Base-by-base conservation (phyloP, 441 rosid genomes). In the Cnidoscolus chayamansa region DNA sequence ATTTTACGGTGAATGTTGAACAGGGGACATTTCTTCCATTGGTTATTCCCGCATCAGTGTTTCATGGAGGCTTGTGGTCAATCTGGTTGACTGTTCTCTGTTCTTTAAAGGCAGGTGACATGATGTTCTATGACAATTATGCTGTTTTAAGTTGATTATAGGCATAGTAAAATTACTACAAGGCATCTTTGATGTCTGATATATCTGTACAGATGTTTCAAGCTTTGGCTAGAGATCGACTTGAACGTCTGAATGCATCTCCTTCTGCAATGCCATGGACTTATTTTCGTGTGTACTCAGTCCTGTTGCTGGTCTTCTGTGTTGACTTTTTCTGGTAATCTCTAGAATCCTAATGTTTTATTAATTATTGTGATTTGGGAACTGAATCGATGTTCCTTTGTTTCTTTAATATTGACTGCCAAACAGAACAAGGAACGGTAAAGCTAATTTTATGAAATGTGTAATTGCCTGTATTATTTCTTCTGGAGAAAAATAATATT, bases 201-300 rank as follows among this genome's bases (percentile, higher is more conserved):
- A 53, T 72, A 5, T 55, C 10, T 50, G 69, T 68, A 54, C 87
- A 95, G 99, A 91, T 93, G 99, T 95, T 93, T 87, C 99, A 95
- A 90, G 97, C 97, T 76, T 83, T 95, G 88, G 96, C 93, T 70
- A 90, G 97, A 82, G 99, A 95, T 81, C 91, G 99, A 68, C 94
- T 95, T 78, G 99, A 95, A 75, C 87, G 90, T 62, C 80, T 95
- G 85, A 93, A 95, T 83, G 91, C 99, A 66, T 95, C 99, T 78
- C 98, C 98, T 74, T 86, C 97, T 74, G 92, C 94, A 73, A 86
- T 88, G 35, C 91, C 93, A 0, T 88, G 97, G 96, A 84, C 89
- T 74, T 91, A 91, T 83, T 88, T 93, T 71, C 98, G 96, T 48
- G 96, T 91, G 66, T 93, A 90, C 81, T 87, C 97, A 63, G 97